phyloP scores from a whole-genome alignment of 2,329 filamentous ascomycete genomes.

The Ambrosiella xylebori region DNA sequence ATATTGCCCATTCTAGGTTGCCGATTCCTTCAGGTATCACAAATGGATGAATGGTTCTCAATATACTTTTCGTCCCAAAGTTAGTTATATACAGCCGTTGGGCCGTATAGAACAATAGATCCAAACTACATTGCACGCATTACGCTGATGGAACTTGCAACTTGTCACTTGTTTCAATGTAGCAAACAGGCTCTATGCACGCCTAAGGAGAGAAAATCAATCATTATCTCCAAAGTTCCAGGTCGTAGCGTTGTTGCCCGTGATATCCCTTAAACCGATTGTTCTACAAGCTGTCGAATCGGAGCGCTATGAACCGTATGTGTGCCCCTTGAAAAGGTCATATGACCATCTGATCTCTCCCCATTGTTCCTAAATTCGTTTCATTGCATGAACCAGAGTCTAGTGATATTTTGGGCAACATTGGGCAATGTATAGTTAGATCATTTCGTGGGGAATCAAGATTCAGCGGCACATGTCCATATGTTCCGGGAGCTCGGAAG shows the following conservation, averaged over 20 bases:
- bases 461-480: background rate
- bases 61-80: background rate
- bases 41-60: background rate
- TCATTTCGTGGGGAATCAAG: background rate
- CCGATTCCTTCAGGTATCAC: background rate
- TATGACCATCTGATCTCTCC: background rate
- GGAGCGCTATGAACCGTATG: background rate
- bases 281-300: background rate
- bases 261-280: too few relatives aligned
- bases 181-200: background rate
- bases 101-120: too few relatives aligned
- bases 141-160: too few relatives aligned
- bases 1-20: background rate
- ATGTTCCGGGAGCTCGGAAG: too few relatives aligned
- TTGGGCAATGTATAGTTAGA: background rate
- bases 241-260: background rate
- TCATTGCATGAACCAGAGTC: background rate
- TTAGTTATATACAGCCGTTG: background rate
- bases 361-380: background rate
- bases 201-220: slow-evolving; percentile 7
- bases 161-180: background rate
- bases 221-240: background rate
- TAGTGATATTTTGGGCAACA: background rate
- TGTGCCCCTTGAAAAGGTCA: background rate
- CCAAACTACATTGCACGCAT: too few relatives aligned